Evolutionary conservation across 805 yeast genomes (phyloP).

Genomic region (Saccharomyces jurei): DNA sequence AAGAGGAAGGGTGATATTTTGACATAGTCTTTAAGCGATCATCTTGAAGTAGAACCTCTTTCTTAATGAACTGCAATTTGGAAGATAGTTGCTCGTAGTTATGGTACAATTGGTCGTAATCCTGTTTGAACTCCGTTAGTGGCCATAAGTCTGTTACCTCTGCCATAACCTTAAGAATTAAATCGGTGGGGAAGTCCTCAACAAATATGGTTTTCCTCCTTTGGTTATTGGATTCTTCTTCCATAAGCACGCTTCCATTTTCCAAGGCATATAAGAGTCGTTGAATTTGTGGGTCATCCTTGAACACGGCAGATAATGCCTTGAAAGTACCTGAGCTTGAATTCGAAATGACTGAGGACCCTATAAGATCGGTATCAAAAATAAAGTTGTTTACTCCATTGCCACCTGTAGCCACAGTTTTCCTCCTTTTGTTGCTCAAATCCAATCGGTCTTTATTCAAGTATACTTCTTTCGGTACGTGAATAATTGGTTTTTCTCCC

Average conservation of each 20-base stretch:
- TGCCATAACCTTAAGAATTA: conserved; percentile 18
- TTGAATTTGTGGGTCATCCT: conserved; percentile 25
- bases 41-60: conserved; percentile 20
- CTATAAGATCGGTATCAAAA: conserved; percentile 14
- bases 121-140: conserved; percentile 34
- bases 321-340: conserved; percentile 22
- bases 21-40: conserved; percentile 19
- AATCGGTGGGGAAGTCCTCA: conserved; percentile 31
- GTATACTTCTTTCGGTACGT: conserved; percentile 23
- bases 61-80: conserved; percentile 27
- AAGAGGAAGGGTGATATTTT: conserved; percentile 7
- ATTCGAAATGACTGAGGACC: neutral
- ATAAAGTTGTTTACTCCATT: conserved; percentile 10
- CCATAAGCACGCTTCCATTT: conserved; percentile 34
- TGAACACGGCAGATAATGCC: conserved; percentile 27
- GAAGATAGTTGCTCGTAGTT: conserved; percentile 37
- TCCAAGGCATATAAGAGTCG: conserved; percentile 38
- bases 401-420: conserved; percentile 6
- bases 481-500: conserved; percentile 22
- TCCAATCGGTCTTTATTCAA: conserved; percentile 21
- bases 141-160: conserved; percentile 32
- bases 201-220: conserved; percentile 32
- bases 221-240: conserved; percentile 11
- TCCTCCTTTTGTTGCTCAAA: conserved; percentile 10
- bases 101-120: conserved; percentile 37